Base-by-base conservation (phyloP, 2,329 filamentous ascomycete genomes). In the Ophiosphaerella herpotricha region DNA sequence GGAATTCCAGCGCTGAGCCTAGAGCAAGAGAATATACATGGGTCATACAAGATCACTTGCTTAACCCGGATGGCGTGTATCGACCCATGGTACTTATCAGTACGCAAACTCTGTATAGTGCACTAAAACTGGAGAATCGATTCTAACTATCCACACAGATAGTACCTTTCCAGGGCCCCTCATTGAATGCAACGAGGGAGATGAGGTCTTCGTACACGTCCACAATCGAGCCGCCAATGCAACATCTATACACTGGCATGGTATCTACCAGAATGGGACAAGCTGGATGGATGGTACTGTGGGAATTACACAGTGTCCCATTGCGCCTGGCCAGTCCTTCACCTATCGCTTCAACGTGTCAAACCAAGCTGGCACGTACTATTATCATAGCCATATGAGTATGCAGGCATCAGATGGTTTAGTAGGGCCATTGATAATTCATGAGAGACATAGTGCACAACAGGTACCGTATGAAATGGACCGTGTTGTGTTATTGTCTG, bases 121-220 rank as follows among this genome's bases (percentile, higher is more conserved):
- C 4, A 21, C 18, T 5, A 5, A 21, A 21, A 5, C 18, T 5
- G 4, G 18, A 5, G 18, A 21, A 21, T 21, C 18, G 4, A 21
- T 21, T 21, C 18, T 21, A 21, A 21, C 18, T 21, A 21, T 21
- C 18, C 18, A 21, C 18, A 21, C 18, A 21, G 18, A 77, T 45
- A 58, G 59, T 32, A 68, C 71, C 39, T 76, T 74, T 42, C 74
- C 75, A 0, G 74, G 72, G 0, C 74, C 74, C 1, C 34, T 75
- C 47, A 66, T 76, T 31, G 71, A 75, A 55, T 68, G 65, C 48
- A 77, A 76, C 61, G 82, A 88, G 58, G 85, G 85, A 13, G 89
- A 93, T 56, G 85, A 81, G 0, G 72, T 92, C 7, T 70, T 87
- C 0, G 82, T 91, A 11, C 81, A 86, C 16, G 78, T 91, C 24